These are phyloP conservation scores for Alternaria sp. DNA, from an alignment of 2,329 filamentous ascomycete species.

Conservation along the genomic window DNA sequence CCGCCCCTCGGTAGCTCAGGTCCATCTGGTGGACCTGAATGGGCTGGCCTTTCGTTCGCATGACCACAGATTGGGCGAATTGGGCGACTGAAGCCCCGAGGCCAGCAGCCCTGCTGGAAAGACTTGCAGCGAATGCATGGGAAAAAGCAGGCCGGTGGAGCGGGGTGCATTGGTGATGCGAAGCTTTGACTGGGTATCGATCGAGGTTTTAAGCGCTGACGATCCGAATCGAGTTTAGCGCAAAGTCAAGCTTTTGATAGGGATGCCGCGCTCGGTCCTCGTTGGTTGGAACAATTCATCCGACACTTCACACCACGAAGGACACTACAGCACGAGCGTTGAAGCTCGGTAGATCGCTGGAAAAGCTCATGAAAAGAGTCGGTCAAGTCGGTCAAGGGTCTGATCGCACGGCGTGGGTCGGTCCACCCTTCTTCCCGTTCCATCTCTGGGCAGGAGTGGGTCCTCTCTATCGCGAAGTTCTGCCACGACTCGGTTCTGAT, in stretches of 20 bases:
- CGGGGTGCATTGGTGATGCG: conserved; percentile 25
- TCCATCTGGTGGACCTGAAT: conserved; percentile 18
- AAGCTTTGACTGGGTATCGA: conserved; percentile 25
- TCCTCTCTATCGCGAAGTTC: neutral
- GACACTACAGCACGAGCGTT: conserved; percentile 6
- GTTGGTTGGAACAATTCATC: conserved; percentile 21
- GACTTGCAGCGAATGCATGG: conserved; percentile 40
- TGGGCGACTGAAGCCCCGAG: conserved; percentile 18
- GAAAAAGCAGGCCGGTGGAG: conserved; percentile 29
- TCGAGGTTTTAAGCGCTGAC: conserved; percentile 25
- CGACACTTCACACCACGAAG: conserved; percentile 4
- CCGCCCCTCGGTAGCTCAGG: conserved; percentile 9
- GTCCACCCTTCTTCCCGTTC: conserved; percentile 2
- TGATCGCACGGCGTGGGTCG: conserved; percentile 1
- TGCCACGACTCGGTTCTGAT: neutral
- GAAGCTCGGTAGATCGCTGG: conserved; percentile 7
- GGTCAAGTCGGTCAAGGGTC: neutral
- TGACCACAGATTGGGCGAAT: conserved; percentile 41
- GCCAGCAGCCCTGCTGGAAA: conserved; percentile 16
- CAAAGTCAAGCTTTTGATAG: conserved; percentile 24
- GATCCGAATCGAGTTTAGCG: conserved; percentile 17
- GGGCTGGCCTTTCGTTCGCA: conserved; percentile 42
- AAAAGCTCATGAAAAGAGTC: neutral
- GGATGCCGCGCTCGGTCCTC: conserved; percentile 10
- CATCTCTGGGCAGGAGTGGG: neutral